These are phyloP conservation scores for Micractinium conductrix DNA, from an alignment of 139 green algal species.

Conservation along the genomic window DNA sequence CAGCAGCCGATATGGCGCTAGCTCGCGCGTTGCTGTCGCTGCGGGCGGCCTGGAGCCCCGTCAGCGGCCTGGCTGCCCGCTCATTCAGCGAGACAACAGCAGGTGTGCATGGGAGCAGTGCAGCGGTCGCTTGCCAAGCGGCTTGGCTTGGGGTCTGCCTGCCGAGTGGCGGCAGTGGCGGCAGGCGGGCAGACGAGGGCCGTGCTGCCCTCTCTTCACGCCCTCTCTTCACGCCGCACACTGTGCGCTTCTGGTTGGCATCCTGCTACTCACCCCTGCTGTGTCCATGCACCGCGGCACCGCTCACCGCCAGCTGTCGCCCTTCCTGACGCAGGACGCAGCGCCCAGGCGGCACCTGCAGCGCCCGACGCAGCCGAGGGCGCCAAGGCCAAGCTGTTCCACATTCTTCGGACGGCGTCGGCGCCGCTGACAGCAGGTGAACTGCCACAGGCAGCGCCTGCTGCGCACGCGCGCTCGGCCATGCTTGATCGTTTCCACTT, in stretches of 20 bases:
- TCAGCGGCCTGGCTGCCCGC: neutral
- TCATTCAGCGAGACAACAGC: conserved; percentile 10
- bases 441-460: too few relatives aligned
- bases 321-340: too few relatives aligned
- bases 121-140: neutral
- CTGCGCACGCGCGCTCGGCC: too few relatives aligned
- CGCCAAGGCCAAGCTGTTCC: conserved; percentile 19
- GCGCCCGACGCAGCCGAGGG: neutral
- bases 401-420: neutral
- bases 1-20: too few relatives aligned
- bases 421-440: conserved; percentile 14
- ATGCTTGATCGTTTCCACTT: too few relatives aligned
- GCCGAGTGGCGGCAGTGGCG: too few relatives aligned
- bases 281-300: neutral
- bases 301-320: too few relatives aligned
- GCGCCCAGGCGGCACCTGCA: too few relatives aligned
- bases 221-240: neutral
- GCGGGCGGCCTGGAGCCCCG: conserved; percentile 11
- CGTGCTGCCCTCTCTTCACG: neutral
- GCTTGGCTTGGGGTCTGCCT: neutral
- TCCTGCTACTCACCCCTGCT: too few relatives aligned
- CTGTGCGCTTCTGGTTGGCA: too few relatives aligned
- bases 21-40: neutral
- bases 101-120: conserved; percentile 13
- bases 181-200: neutral